These are phyloP conservation scores for Ceratobasidium sp. DNA, from an alignment of 1,284 basidiomycete species.

Conservation along the genomic window DNA sequence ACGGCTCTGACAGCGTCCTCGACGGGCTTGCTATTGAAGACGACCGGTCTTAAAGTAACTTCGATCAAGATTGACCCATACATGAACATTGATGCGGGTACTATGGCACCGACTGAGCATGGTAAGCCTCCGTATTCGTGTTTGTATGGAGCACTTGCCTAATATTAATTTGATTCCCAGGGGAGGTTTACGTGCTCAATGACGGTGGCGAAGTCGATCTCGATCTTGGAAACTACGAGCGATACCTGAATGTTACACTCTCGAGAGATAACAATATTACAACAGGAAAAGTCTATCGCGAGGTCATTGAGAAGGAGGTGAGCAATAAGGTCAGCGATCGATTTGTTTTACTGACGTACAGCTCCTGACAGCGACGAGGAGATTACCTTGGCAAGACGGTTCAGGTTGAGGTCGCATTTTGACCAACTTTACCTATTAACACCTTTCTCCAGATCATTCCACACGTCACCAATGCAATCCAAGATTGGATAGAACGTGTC, in stretches of 20 bases:
- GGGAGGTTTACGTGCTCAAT: slow-evolving; percentile 98
- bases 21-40: slow-evolving; percentile 95
- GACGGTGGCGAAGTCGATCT: slow-evolving; percentile 99
- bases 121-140: slow-evolving; percentile 78
- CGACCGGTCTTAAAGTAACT: slow-evolving; percentile 94
- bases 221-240: slow-evolving; percentile 98
- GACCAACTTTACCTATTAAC: not conserved
- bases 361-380: slow-evolving; percentile 76
- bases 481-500: slow-evolving; percentile 98
- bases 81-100: slow-evolving; percentile 99
- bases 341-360: not conserved
- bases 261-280: slow-evolving; percentile 98
- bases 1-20: slow-evolving; percentile 78
- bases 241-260: slow-evolving; percentile 95
- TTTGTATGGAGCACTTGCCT: too few relatives aligned
- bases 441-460: slow-evolving; percentile 82
- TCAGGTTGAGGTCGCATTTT: slow-evolving; percentile 62
- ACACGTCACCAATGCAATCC: slow-evolving; percentile 95
- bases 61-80: slow-evolving; percentile 99
- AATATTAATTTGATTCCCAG: slow-evolving; percentile 62
- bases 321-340: slow-evolving; percentile 52
- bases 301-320: slow-evolving; percentile 98
- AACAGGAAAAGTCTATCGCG: slow-evolving; percentile 96
- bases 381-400: slow-evolving; percentile 99
- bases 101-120: slow-evolving; percentile 98